phyloP scores from a whole-genome alignment of 306 rosid species.

The Casuarina glauca region DNA sequence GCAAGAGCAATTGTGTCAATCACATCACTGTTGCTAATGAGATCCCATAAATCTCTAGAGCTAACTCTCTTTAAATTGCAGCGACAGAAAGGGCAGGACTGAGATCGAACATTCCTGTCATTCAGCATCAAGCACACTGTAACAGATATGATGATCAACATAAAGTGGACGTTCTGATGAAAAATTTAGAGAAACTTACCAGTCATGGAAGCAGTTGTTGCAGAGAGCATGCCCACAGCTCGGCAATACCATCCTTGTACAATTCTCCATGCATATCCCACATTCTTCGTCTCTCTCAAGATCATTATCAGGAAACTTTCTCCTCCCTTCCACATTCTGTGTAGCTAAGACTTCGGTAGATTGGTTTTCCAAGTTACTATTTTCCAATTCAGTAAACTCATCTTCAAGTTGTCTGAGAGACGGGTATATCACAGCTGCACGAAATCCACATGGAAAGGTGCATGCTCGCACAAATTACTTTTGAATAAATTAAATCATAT shows the following conservation, averaged over 20 bases:
- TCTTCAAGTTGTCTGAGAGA: conserved; percentile 65
- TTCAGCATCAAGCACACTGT: background rate
- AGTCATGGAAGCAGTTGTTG: conserved; percentile 67
- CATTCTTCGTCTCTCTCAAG: conserved; percentile 63
- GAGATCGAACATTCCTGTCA: conserved; percentile 63
- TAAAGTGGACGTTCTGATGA: background rate
- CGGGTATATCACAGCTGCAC: conserved; percentile 76
- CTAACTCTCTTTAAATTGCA: conserved; percentile 50
- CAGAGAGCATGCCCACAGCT: conserved; percentile 78
- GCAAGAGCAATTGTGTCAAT: conserved; percentile 54
- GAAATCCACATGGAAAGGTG: conserved; percentile 6
- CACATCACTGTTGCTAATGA: conserved; percentile 48
- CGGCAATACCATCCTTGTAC: conserved; percentile 63
- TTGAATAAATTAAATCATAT: too few species aligned
- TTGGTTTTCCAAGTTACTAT: conserved; percentile 29
- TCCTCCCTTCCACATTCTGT: conserved; percentile 36
- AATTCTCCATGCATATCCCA: conserved; percentile 78
- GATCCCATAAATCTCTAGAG: conserved; percentile 65
- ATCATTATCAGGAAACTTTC: conserved; percentile 29
- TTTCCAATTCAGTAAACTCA: conserved; percentile 42
- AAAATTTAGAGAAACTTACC: conserved; percentile 32
- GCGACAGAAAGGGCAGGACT: conserved; percentile 83
- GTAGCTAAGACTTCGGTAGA: conserved; percentile 21
- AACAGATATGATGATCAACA: background rate
- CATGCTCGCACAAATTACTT: too few species aligned